These are phyloP conservation scores for Aspergillus viridinutans DNA, from an alignment of 2,329 filamentous ascomycete species.

Conservation along the genomic window DNA sequence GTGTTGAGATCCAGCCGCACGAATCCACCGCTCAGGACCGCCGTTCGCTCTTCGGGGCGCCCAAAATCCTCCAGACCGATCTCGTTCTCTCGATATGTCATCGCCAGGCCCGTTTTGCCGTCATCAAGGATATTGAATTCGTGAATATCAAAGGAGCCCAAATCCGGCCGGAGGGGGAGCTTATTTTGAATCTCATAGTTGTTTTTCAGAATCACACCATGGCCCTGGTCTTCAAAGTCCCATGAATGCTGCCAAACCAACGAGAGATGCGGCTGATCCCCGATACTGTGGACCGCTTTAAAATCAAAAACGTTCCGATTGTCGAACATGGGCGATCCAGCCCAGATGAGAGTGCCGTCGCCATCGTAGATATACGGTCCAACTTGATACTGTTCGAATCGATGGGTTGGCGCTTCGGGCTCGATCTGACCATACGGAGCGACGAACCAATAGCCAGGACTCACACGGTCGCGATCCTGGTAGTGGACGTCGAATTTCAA, in stretches of 20 bases:
- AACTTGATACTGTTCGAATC: conserved; percentile 40
- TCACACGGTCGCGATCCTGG: conserved; percentile 22
- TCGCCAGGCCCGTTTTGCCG: conserved; percentile 28
- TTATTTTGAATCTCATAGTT: conserved; percentile 43
- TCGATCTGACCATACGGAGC: conserved; percentile 40
- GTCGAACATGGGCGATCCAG: conserved; percentile 42
- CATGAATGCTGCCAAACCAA: conserved; percentile 33
- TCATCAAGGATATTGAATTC: conserved; percentile 34
- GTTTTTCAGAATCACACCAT: conserved; percentile 46
- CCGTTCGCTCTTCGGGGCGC: conserved; percentile 21
- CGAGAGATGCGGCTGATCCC: conserved; percentile 43
- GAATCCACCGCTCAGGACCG: conserved; percentile 29
- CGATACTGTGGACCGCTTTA: conserved; percentile 39
- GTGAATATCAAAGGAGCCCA: conserved; percentile 34
- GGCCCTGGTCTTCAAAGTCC: conserved; percentile 38
- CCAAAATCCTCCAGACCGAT: conserved; percentile 21
- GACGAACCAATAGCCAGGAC: conserved; percentile 48
- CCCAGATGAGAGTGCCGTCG: conserved; percentile 46
- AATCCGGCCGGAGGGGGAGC: conserved; percentile 25
- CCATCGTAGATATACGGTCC: conserved; percentile 51
- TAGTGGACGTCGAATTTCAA: conserved; percentile 26
- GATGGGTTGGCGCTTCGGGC: conserved; percentile 20
- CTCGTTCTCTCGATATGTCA: conserved; percentile 18
- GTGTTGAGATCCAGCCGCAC: conserved; percentile 31
- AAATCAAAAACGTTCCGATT: conserved; percentile 46